phyloP scores from a whole-genome alignment of 192 early-diverging fungal genomes.

The Backusella westeae region DNA sequence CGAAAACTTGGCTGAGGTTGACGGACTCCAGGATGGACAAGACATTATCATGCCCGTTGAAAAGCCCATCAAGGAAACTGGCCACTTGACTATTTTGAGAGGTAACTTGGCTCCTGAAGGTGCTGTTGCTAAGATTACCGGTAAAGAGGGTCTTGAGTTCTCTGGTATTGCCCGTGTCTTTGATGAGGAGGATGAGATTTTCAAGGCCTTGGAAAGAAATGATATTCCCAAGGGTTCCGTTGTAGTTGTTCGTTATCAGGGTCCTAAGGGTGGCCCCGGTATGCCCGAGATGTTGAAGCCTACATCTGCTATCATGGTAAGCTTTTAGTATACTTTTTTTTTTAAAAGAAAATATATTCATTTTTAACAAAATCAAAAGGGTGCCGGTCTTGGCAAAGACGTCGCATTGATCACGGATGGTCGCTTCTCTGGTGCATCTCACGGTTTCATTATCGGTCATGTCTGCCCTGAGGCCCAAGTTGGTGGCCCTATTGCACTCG shows the following conservation, averaged over 20 bases:
- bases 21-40: constrained; percentile 77
- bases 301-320: constrained; percentile 88
- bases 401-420: constrained; percentile 97
- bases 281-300: constrained; percentile 99
- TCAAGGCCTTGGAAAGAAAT: constrained; percentile 79
- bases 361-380: constrained; percentile 30
- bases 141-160: constrained; percentile 94
- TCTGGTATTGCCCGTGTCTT: constrained; percentile 87
- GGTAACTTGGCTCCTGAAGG: constrained; percentile 96
- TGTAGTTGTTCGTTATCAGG: constrained; percentile 94
- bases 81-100: constrained; percentile 91
- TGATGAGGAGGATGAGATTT: constrained; percentile 91
- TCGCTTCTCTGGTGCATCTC: constrained; percentile 96
- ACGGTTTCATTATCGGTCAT: constrained; percentile 99
- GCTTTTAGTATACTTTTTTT: background rate
- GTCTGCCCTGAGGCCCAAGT: constrained; percentile 96
- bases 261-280: constrained; percentile 96
- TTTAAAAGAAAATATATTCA: background rate
- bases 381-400: constrained; percentile 95
- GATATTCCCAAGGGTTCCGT: constrained; percentile 91
- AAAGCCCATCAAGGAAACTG: constrained; percentile 90
- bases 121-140: constrained; percentile 98
- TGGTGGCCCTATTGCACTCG: constrained; percentile 93
- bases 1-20: constrained; percentile 83
- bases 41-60: constrained; percentile 80